Conservation (phyloP, 345 rosid genomes). For the Murraya koenigii region DNA sequence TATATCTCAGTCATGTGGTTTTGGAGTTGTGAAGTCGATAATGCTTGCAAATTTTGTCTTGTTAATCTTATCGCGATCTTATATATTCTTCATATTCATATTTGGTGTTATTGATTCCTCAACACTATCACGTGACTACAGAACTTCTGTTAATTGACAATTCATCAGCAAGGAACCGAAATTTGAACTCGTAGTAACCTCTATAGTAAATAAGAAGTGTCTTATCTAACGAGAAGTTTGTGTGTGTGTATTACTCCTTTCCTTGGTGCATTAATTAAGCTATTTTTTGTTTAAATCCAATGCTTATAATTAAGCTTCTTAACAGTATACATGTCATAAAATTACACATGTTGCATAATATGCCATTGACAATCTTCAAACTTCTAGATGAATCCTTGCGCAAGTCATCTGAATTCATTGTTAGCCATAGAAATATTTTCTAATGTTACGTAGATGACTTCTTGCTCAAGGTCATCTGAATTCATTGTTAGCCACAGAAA, state of each 20-base stretch:
- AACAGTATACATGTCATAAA: not conserved
- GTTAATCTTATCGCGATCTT: conserved; percentile 2
- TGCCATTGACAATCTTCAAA: not conserved
- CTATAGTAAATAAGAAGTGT: not conserved
- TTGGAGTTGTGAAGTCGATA: not conserved
- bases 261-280: not conserved
- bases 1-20: conserved; percentile 12
- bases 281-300: not conserved
- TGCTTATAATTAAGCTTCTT: not conserved
- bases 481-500: not conserved
- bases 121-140: not conserved
- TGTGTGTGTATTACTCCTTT: not conserved
- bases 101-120: not conserved
- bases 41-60: not conserved
- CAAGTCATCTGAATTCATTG: not conserved
- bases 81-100: not conserved
- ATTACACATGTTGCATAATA: not conserved
- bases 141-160: not conserved
- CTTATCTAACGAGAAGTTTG: not conserved
- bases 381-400: not conserved
- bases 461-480: not conserved
- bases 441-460: not conserved
- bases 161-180: not conserved
- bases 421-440: not conserved
- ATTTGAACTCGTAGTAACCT: not conserved